Conservation (phyloP, 1,284 basidiomycete species). For the Cutaneotrichosporon daszewskae region DNA sequence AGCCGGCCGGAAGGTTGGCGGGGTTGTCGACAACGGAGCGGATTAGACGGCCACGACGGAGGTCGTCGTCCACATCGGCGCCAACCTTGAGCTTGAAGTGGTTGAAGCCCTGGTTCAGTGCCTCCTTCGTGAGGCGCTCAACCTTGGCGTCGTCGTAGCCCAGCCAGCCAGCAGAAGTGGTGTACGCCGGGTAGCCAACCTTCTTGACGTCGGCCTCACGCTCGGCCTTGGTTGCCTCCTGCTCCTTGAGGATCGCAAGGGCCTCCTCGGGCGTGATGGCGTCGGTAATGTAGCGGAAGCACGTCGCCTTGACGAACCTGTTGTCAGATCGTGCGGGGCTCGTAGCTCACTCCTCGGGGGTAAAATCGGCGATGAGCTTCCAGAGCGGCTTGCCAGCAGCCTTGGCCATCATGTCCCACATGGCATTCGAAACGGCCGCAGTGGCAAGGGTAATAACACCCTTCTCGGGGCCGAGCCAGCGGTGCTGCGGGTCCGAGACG, state of each 20-base stretch:
- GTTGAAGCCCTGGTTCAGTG: constrained; percentile 79
- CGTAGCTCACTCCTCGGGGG: constrained; percentile 73
- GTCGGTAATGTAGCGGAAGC: constrained; percentile 91
- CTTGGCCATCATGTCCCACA: constrained; percentile 53
- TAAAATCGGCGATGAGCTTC: constrained; percentile 55
- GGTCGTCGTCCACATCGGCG: constrained; percentile 70
- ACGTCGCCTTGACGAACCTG: constrained; percentile 72
- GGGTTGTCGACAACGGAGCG: constrained; percentile 92
- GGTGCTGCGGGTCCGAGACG: constrained; percentile 76
- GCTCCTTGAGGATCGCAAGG: constrained; percentile 69
- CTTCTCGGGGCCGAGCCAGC: constrained; percentile 62
- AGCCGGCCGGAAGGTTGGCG: constrained; percentile 43
- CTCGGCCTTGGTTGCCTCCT: constrained; percentile 68
- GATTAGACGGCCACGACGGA: constrained; percentile 79
- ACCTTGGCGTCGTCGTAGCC: constrained; percentile 91
- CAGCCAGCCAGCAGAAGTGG: constrained; percentile 89
- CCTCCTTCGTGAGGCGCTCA: constrained; percentile 74
- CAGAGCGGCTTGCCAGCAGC: constrained; percentile 53
- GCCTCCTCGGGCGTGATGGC: constrained; percentile 88
- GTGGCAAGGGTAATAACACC: constrained; percentile 55
- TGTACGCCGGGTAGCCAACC: constrained; percentile 83
- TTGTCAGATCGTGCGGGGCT: no score
- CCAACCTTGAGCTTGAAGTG: constrained; percentile 99
- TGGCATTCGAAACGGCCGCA: constrained; percentile 53
- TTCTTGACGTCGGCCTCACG: constrained; percentile 64